A percentile compares a stretch with the other conserved stretches of the same genome.
These are phyloP conservation scores for Dichotomopilus funicola DNA, from an alignment of 2,329 filamentous ascomycete species.

Conservation along the genomic window DNA sequence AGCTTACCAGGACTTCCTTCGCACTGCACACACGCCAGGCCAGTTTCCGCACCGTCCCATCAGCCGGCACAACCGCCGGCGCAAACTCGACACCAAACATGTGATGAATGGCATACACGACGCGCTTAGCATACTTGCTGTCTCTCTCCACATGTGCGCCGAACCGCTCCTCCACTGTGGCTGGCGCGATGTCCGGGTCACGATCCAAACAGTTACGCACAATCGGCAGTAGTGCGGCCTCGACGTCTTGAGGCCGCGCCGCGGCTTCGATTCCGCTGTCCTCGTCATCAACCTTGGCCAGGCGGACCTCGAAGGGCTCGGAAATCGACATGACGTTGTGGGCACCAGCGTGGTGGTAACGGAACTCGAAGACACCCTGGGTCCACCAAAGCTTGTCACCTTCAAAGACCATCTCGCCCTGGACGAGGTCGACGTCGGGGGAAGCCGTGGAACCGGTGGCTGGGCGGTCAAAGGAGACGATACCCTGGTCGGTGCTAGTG, in stretches of 20 bases:
- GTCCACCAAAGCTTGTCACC: constrained; percentile 98
- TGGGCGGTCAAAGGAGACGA: constrained; percentile 61
- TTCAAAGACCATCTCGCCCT: constrained; percentile 78
- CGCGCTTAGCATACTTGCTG: constrained; percentile 78
- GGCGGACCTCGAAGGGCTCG: constrained; percentile 83
- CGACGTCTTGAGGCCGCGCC: constrained; percentile 49
- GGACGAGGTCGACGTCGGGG: constrained; percentile 53
- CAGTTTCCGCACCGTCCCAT: constrained; percentile 83
- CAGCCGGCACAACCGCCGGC: constrained; percentile 82
- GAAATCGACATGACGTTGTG: constrained; percentile 94
- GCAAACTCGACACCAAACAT: constrained; percentile 98
- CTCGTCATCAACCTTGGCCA: constrained; percentile 72
- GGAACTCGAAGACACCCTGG: constrained; percentile 90
- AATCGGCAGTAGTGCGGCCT: constrained; percentile 70
- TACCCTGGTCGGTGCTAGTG: constrained; percentile 66
- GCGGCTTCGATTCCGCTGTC: constrained; percentile 54
- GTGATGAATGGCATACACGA: constrained; percentile 89
- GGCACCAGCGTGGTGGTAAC: constrained; percentile 89
- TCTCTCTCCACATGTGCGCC: constrained; percentile 80
- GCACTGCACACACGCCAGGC: constrained; percentile 95
- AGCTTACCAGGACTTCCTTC: constrained; percentile 82
- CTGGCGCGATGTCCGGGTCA: constrained; percentile 83
- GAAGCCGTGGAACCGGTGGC: constrained; percentile 38
- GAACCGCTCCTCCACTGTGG: constrained; percentile 71
- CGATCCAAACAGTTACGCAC: constrained; percentile 90